Base-by-base conservation (phyloP, 306 rosid species). In the Carpinus fangiana region DNA sequence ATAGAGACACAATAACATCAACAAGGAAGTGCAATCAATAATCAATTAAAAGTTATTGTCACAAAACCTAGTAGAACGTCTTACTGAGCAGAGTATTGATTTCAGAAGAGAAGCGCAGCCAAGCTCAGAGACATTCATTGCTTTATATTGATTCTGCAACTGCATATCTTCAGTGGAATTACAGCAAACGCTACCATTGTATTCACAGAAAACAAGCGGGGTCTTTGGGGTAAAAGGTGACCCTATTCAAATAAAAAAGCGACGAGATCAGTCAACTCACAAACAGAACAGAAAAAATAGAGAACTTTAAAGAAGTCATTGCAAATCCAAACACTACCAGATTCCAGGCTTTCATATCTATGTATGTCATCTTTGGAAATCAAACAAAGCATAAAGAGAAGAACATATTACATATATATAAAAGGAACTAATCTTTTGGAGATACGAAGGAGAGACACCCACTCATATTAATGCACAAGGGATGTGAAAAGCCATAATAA, bases 131-230 rank as follows among this genome's bases (percentile, higher is more conserved):
- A 74, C 76, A 14, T 78, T 52, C 88, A 79, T 65, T 34, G 55
- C 75, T 36, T 45, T 47, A 21, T 55, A 75, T 36, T 78, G 76
- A 8, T 61, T 71, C 14, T 56, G 80, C 61, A 81, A 11, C 2
- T 74, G 68, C 83, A 41, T 26, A 71, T 81, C 88, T 23, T 81
- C 61, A 36, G 78, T 71, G n/a, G 85, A 81, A 61, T 74, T 81
- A 20, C 88, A 84, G 23, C 88, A 84, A 75, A 65, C 83, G 51
- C 85, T 81, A 4, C 81, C 88, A 62, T 81, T 75, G 81, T 85
- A 85, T 57, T 66, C 75, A 57, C 88, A 85, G 81, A 85, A 85
- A 57, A 64, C 59, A 46, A 85, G 85, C n/a, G 65, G 48, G 6
- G 73, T 41, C 59, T 60, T 62, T 23, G 82, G 70, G 12, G 20